Percentiles rank a stretch among this genome's conserved stretches.
These are phyloP conservation scores for Penicillium sp. DNA, from an alignment of 2,329 filamentous ascomycete species.

Conservation along the genomic window DNA sequence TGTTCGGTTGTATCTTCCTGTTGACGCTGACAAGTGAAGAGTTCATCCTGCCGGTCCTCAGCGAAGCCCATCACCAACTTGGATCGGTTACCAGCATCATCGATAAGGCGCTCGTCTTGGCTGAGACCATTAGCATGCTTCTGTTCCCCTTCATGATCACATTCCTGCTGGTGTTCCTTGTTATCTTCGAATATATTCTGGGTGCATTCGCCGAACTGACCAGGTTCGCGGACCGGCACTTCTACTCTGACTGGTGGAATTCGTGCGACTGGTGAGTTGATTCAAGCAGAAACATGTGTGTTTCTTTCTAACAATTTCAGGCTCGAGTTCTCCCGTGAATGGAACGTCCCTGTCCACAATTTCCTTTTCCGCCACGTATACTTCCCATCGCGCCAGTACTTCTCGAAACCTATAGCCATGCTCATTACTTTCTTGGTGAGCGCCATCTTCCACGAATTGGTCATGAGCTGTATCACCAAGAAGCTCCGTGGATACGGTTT, in stretches of 20 bases:
- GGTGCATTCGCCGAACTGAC: slow-evolving; percentile 94
- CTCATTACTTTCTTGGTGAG: slow-evolving; percentile 87
- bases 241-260: slow-evolving; percentile 75
- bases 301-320: slow-evolving; percentile 30
- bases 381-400: slow-evolving; percentile 68
- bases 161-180: slow-evolving; percentile 90
- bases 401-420: slow-evolving; percentile 73
- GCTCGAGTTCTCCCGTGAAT: slow-evolving; percentile 93
- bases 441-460: slow-evolving; percentile 83
- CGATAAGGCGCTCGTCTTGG: slow-evolving; percentile 72
- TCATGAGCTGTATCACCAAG: slow-evolving; percentile 97
- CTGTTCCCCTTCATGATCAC: slow-evolving; percentile 97
- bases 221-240: slow-evolving; percentile 85
- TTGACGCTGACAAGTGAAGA: slow-evolving; percentile 88
- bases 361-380: slow-evolving; percentile 96
- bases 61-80: slow-evolving; percentile 60
- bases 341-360: slow-evolving; percentile 96
- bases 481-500: slow-evolving; percentile 94
- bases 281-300: neutral
- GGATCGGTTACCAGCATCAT: slow-evolving; percentile 46
- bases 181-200: slow-evolving; percentile 96
- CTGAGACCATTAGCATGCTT: slow-evolving; percentile 84
- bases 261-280: slow-evolving; percentile 46
- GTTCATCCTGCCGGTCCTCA: slow-evolving; percentile 86
- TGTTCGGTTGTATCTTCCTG: slow-evolving; percentile 95